Conservation (phyloP, 2,329 filamentous ascomycete species). For the Scedosporium minutisporum region DNA sequence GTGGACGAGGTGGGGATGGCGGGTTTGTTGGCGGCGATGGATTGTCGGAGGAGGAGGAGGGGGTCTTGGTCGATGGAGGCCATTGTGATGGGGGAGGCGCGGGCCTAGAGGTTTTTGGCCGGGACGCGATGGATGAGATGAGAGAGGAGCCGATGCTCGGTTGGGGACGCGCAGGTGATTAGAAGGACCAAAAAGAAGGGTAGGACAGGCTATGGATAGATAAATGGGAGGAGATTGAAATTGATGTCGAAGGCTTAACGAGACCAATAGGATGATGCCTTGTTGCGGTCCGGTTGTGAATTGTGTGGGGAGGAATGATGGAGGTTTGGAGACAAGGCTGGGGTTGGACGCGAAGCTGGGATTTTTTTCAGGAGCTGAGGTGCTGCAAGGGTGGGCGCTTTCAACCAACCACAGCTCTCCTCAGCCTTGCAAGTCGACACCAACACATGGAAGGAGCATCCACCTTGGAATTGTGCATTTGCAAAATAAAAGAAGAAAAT, state of each 20-base stretch:
- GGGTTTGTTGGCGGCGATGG: constrained; percentile 60
- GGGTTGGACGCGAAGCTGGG: background rate
- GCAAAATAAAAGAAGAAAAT: constrained; percentile 2
- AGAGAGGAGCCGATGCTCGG: background rate
- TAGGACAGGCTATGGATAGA: too few relatives aligned
- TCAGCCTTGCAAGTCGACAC: background rate
- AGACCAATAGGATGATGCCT: too few relatives aligned
- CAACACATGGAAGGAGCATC: background rate
- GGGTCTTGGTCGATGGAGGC: constrained; percentile 59
- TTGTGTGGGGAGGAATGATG: background rate
- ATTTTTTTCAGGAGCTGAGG: background rate
- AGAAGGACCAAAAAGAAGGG: too few relatives aligned
- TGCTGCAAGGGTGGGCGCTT: background rate
- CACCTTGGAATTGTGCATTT: background rate
- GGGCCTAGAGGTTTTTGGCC: background rate
- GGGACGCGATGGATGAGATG: background rate
- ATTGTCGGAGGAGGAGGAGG: constrained; percentile 72
- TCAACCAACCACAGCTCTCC: background rate
- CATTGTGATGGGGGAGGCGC: constrained; percentile 15
- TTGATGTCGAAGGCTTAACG: too few relatives aligned
- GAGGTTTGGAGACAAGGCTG: background rate
- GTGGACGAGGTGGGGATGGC: constrained; percentile 66
- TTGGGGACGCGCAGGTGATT: background rate
- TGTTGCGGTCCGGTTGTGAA: background rate
- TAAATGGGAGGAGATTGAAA: too few relatives aligned